Evolutionary conservation across 331 rosid species (phyloP).

Genomic region (Stylosanthes scabra): DNA sequence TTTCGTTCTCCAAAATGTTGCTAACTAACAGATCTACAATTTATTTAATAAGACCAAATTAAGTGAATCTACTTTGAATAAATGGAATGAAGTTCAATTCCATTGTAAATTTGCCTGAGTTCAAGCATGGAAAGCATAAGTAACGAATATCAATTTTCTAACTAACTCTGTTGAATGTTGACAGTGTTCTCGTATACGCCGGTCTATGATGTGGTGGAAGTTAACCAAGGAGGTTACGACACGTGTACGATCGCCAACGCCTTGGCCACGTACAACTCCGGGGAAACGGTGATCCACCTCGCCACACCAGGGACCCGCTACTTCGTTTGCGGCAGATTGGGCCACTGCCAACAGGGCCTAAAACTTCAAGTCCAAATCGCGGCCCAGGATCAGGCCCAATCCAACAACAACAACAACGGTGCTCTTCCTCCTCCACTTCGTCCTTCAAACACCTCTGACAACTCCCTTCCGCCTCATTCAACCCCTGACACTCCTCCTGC

Average conservation of each 20-base stretch:
- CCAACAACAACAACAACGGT: slow-evolving; percentile 29
- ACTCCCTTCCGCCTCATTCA: not conserved
- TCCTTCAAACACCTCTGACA: not conserved
- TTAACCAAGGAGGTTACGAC: slow-evolving; percentile 54
- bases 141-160: not conserved
- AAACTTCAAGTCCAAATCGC: slow-evolving; percentile 57
- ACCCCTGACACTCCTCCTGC: not conserved
- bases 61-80: too few species aligned
- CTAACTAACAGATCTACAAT: not conserved
- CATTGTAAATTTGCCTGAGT: too few species aligned
- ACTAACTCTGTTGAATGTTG: not conserved
- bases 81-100: too few species aligned
- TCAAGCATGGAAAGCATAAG: not conserved
- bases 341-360: slow-evolving; percentile 73
- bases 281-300: slow-evolving; percentile 68
- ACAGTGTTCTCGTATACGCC: slow-evolving; percentile 86
- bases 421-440: not conserved
- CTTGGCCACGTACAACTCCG: slow-evolving; percentile 49
- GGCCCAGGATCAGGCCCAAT: slow-evolving; percentile 45
- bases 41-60: too few species aligned
- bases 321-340: slow-evolving; percentile 75
- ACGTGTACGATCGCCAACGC: slow-evolving; percentile 57
- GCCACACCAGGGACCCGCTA: slow-evolving; percentile 53
- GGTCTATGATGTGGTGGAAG: slow-evolving; percentile 74
- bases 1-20: slow-evolving; percentile 28